Evolutionary conservation across 2,329 filamentous ascomycete genomes (phyloP).

Genomic region (Phialemonium atrogriseum): DNA sequence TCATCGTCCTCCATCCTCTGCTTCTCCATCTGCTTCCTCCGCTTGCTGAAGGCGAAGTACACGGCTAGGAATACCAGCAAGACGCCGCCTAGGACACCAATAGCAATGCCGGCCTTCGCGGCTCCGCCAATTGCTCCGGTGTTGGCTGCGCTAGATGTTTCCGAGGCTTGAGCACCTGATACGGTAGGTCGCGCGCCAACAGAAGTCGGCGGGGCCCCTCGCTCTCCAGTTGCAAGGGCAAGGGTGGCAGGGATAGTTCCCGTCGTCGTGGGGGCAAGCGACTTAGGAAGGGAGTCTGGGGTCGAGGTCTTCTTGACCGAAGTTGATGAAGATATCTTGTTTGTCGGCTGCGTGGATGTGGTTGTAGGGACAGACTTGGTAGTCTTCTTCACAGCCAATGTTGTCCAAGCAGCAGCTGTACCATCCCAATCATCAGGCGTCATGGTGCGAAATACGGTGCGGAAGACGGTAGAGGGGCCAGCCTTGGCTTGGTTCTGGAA

Average conservation of each 20-base stretch:
- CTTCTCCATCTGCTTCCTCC: slow-evolving; percentile 56
- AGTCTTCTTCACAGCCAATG: too few species aligned
- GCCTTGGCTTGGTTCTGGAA: slow-evolving; percentile 11
- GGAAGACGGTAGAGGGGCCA: slow-evolving; percentile 17
- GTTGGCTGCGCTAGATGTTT: slow-evolving; percentile 9
- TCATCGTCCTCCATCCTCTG: slow-evolving; percentile 50
- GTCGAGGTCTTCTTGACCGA: background rate
- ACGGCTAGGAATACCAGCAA: slow-evolving; percentile 58
- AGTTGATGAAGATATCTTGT: too few species aligned
- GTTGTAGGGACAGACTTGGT: too few species aligned
- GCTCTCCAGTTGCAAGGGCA: slow-evolving; percentile 18
- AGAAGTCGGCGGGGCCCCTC: too few species aligned
- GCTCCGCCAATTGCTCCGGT: slow-evolving; percentile 27
- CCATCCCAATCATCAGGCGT: slow-evolving; percentile 9
- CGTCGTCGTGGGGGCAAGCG: slow-evolving; percentile 3
- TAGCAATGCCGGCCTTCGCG: slow-evolving; percentile 71
- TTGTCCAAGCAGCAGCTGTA: too few species aligned
- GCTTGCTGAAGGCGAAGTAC: slow-evolving; percentile 62
- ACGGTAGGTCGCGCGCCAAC: too few species aligned
- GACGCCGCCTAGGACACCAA: slow-evolving; percentile 68
- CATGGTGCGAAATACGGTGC: slow-evolving; percentile 24
- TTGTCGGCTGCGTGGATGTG: too few species aligned
- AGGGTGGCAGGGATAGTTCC: slow-evolving; percentile 13
- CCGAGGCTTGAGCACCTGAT: too few species aligned
- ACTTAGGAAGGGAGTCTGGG: background rate